Base-by-base conservation (phyloP, 1,284 basidiomycete species). In the Pterulicium gracile region DNA sequence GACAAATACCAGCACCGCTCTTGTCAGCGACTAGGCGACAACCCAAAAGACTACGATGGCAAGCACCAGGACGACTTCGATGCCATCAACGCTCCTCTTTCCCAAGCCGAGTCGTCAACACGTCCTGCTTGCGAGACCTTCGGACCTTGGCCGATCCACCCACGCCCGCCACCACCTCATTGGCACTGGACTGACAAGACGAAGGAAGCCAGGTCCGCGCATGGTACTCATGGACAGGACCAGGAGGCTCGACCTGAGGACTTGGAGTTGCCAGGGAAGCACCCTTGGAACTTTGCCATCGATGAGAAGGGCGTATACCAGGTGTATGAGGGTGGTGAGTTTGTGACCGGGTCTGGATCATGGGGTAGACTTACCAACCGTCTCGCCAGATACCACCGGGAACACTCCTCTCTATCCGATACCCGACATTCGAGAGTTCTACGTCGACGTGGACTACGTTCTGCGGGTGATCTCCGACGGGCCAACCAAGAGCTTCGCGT, bases 401-500 rank as follows among this genome's bases (percentile, higher is more conserved):
- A 69, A 70, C 48, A 70, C 70, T 45, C 86, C 89, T 0, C 60
- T 86, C 0, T 91, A 86, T 58, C 73, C 81, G 48, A 76, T 98
- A 2, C 94, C 94, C 1, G 81, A 77, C 39, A 86, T 98, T 44
- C 76, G 85, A 52, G 94, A 98, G 61, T 99, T 98, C 63, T 99
- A 96, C 61, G 72, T 88, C 44, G 96, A 98, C 61, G 78, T 98
- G n/a, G 95, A 99, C 61, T 91, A 83, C 58, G 72, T 93, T 5
- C 74, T 94, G 10, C 69, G 73, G 7, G 87, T 93, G 49, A 94
- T 95, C 51, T 79, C 88, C 0, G 89, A 95, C 57, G 95, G 96
- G 0, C 96, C 96, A 0, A 86, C 91, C 3, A 98, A 98, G 68
- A 91, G 87, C 55, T 96, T 97, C 60, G 95, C 96, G 0, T 98